Conservation (phyloP, 1,284 basidiomycete genomes). For the Ceratorhiza oryzae-sativae region DNA sequence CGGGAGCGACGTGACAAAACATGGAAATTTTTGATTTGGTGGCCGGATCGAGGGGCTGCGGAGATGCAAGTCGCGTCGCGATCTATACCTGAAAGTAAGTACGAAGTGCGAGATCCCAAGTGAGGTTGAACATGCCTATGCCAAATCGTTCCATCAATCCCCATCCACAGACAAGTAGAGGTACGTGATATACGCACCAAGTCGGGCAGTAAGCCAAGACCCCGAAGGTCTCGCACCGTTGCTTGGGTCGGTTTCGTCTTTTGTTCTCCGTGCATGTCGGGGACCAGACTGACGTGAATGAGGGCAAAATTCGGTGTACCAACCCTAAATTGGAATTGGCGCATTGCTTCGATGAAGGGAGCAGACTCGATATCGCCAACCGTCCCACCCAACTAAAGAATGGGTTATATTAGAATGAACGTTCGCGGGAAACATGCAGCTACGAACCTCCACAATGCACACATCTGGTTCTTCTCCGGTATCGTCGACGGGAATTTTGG, state of each 20-base stretch:
- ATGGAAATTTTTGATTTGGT: constrained; percentile 98
- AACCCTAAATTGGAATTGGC: constrained; percentile 99
- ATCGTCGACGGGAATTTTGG: constrained; percentile 93
- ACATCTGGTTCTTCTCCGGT: constrained; percentile 94
- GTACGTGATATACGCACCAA: constrained; percentile 62
- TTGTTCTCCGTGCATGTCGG: constrained; percentile 97
- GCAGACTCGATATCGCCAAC: constrained; percentile 97
- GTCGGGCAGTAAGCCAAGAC: constrained; percentile 92
- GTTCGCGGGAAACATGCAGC: constrained; percentile 38
- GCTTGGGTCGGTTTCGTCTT: constrained; percentile 99
- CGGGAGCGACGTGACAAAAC: constrained; percentile 96
- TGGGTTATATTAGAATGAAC: not conserved
- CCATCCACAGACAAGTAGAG: not conserved
- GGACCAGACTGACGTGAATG: constrained; percentile 97
- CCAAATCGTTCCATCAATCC: not conserved
- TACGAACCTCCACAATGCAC: constrained; percentile 90
- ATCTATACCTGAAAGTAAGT: constrained; percentile 63
- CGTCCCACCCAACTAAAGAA: constrained; percentile 85
- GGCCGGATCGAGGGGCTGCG: constrained; percentile 75
- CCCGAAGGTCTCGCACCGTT: constrained; percentile 92
- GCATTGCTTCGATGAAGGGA: constrained; percentile 98
- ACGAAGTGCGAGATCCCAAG: not conserved
- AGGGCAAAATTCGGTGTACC: constrained; percentile 97
- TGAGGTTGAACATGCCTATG: constrained; percentile 15
- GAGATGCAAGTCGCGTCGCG: constrained; percentile 83